phyloP scores from a whole-genome alignment of 2,329 filamentous ascomycete genomes.

The Aspergillus costaricaensis region DNA sequence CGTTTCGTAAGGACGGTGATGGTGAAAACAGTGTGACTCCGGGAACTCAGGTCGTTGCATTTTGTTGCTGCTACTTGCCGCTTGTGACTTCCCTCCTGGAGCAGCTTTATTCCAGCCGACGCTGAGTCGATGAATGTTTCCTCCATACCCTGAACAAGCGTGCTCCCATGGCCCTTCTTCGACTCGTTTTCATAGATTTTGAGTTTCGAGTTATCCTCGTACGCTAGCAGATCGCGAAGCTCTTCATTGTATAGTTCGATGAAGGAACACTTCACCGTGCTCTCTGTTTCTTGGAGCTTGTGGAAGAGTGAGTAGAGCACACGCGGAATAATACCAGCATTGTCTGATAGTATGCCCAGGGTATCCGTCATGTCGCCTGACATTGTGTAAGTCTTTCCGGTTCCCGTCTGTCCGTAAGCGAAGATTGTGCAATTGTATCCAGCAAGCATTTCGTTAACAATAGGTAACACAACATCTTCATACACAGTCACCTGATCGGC shows the following conservation, averaged over 20 bases:
- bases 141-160: slow-evolving; percentile 96
- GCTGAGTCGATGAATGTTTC: slow-evolving; percentile 89
- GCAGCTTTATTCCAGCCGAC: slow-evolving; percentile 79
- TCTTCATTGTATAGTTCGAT: slow-evolving; percentile 99
- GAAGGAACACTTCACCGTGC: slow-evolving; percentile 94
- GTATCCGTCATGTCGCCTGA: slow-evolving; percentile 94
- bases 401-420: slow-evolving; percentile 96
- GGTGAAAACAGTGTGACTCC: slow-evolving; percentile 96
- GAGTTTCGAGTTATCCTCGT: slow-evolving; percentile 79
- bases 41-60: slow-evolving; percentile 95
- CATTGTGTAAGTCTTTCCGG: slow-evolving; percentile 99
- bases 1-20: slow-evolving; percentile 90
- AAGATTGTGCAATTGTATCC: slow-evolving; percentile 99
- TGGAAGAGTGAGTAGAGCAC: slow-evolving; percentile 84
- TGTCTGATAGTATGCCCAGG: slow-evolving; percentile 81
- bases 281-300: slow-evolving; percentile 80
- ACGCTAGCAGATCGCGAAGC: slow-evolving; percentile 80
- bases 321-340: slow-evolving; percentile 91
- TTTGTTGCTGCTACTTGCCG: slow-evolving; percentile 99
- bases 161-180: slow-evolving; percentile 76
- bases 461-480: slow-evolving; percentile 91
- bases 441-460: slow-evolving; percentile 90
- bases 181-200: slow-evolving; percentile 86
- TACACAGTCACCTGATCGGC: slow-evolving; percentile 93
- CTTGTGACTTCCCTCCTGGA: slow-evolving; percentile 87